These are phyloP conservation scores for Alloteropsis angusta DNA, from an alignment of 202 grass and related monocot genomes.

Conservation along the genomic window DNA sequence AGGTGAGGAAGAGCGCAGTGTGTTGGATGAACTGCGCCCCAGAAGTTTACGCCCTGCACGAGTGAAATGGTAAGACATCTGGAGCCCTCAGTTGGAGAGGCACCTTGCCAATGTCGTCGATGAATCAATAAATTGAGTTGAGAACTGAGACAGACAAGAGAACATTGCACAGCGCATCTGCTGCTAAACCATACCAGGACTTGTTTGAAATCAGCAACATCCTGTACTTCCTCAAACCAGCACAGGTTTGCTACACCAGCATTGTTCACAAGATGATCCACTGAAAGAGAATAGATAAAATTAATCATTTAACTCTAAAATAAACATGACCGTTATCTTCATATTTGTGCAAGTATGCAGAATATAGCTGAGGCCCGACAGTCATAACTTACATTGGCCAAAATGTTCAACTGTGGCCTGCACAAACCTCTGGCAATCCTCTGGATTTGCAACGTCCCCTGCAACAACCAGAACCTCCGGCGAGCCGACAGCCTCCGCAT, in stretches of 20 bases:
- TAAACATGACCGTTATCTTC: not conserved
- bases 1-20: constrained; percentile 51
- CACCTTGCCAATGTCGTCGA: not conserved
- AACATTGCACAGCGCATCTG: not conserved
- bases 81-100: not conserved
- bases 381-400: constrained; percentile 26
- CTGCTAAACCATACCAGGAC: constrained; percentile 29
- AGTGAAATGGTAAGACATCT: not conserved
- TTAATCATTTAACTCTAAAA: not conserved
- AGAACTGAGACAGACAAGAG: not conserved
- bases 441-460: constrained; percentile 39
- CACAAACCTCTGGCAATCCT: constrained; percentile 48
- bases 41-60: constrained; percentile 64
- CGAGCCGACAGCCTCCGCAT: constrained; percentile 23
- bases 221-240: constrained; percentile 47
- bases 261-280: constrained; percentile 76
- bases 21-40: constrained; percentile 52
- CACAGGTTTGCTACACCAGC: constrained; percentile 39
- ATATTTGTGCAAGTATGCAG: too few relatives aligned
- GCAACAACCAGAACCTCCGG: constrained; percentile 48
- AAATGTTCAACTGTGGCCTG: constrained; percentile 35
- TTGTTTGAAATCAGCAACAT: constrained; percentile 45
- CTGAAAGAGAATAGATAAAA: constrained; percentile 1
- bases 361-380: not conserved
- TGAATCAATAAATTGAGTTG: not conserved